Evolutionary conservation across 257 asterid genomes (phyloP).

Genomic region (Lantana camara): DNA sequence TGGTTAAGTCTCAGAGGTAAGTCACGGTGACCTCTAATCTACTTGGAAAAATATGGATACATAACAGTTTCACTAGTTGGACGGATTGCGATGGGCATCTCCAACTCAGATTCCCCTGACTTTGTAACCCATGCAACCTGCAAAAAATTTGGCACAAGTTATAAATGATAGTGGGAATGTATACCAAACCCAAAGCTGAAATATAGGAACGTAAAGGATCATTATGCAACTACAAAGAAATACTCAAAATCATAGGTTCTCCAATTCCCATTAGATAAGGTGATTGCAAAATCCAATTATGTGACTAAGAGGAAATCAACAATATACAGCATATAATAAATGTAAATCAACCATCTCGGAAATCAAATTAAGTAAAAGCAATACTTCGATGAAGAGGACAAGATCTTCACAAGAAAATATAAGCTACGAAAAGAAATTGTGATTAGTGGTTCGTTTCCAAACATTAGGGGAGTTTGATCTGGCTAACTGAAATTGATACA

Average conservation of each 20-base stretch:
- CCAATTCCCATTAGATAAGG: background rate
- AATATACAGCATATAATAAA: no score
- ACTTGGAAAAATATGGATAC: slow-evolving; percentile 97
- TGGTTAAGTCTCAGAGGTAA: slow-evolving; percentile 92
- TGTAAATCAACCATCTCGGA: no score
- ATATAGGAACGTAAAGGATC: background rate
- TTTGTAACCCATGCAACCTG: slow-evolving; percentile 99
- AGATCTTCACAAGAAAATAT: background rate
- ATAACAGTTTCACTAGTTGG: slow-evolving; percentile 99
- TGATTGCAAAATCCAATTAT: background rate
- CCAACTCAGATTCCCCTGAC: slow-evolving; percentile 91
- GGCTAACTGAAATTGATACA: slow-evolving; percentile 10
- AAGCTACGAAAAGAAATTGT: no score
- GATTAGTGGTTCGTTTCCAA: no score
- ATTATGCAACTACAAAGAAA: background rate
- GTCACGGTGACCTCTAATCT: slow-evolving; percentile 99
- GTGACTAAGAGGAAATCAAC: background rate
- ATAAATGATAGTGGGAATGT: background rate
- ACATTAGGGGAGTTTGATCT: background rate
- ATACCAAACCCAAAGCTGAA: background rate
- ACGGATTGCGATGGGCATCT: slow-evolving; percentile 96
- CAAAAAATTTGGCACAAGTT: slow-evolving; percentile 11
- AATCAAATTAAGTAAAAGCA: no score
- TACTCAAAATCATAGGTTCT: background rate
- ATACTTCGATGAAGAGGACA: slow-evolving; percentile 1